Evolutionary conservation across 2,329 filamentous ascomycete species (phyloP).

Genomic region (Cladosporium sp.): DNA sequence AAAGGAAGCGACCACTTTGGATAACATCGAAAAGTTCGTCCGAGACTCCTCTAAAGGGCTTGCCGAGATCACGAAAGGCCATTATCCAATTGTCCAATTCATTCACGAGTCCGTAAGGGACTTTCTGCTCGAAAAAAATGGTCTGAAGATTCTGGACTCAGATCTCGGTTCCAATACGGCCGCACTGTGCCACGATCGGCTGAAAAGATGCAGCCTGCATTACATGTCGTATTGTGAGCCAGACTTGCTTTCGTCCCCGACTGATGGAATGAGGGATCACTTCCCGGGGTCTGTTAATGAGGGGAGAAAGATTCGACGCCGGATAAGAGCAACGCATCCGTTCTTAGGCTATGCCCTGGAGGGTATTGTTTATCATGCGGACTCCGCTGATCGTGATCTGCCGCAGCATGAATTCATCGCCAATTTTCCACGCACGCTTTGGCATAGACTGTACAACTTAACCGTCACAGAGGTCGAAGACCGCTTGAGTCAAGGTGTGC

Average conservation of each 20-base stretch:
- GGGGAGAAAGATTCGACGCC: neutral
- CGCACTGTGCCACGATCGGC: neutral
- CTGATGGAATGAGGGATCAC: neutral
- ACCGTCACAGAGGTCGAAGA: neutral
- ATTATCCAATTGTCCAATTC: neutral
- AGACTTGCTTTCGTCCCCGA: neutral
- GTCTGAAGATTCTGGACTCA: neutral
- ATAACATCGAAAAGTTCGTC: neutral
- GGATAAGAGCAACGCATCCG: neutral
- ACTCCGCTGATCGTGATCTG: neutral
- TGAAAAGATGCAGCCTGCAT: neutral
- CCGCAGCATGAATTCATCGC: neutral
- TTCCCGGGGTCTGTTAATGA: too few relatives aligned
- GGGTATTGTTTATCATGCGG: neutral
- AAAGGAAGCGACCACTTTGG: neutral
- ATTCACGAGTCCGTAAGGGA: constrained; percentile 9
- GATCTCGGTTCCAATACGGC: neutral
- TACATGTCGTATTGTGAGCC: neutral
- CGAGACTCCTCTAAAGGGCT: neutral
- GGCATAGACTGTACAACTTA: neutral
- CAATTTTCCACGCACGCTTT: neutral
- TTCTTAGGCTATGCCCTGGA: neutral
- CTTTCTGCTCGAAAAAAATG: neutral
- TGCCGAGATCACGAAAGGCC: neutral
- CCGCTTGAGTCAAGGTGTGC: neutral